Evolutionary conservation across 768 basidiomycete genomes (phyloP).

Genomic region (Termitomyces sp.): DNA sequence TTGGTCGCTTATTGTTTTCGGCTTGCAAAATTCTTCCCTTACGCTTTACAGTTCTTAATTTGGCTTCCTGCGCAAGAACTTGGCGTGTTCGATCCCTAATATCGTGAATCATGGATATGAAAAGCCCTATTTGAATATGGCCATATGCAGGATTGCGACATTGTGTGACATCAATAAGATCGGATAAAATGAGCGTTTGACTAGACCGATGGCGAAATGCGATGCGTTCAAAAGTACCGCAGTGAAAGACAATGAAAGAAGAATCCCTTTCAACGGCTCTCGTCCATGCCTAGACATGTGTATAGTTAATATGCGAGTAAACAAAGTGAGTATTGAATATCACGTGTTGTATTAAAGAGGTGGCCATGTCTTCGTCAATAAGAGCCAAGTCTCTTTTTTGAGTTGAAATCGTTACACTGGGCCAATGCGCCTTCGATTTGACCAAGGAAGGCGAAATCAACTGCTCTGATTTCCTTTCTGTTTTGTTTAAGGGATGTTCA

Average conservation of each 20-base stretch:
- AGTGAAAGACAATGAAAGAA: slow-evolving; percentile 5
- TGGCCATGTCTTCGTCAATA: background rate
- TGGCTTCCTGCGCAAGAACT: background rate
- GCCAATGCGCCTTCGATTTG: background rate
- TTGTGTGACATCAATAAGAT: background rate
- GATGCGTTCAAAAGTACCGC: slow-evolving; percentile 1
- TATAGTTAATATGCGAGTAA: background rate
- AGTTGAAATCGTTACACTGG: background rate
- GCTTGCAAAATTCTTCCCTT: background rate
- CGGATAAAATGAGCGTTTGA: slow-evolving; percentile 5
- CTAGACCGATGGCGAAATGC: slow-evolving; percentile 5
- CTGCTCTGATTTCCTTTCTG: too few species aligned
- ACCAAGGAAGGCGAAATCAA: background rate
- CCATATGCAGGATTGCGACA: background rate
- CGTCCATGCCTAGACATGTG: slow-evolving; percentile 3
- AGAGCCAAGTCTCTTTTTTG: background rate
- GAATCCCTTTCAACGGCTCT: slow-evolving; percentile 5
- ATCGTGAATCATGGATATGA: background rate
- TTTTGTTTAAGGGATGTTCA: background rate
- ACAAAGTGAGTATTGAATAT: background rate
- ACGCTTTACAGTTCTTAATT: background rate
- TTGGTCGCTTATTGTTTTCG: background rate
- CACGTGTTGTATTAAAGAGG: slow-evolving; percentile 4
- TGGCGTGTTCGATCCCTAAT: background rate
- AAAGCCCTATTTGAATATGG: slow-evolving; percentile 1